A percentile compares a stretch with the other conserved stretches of the same genome.
These are phyloP conservation scores for Cymbomonas tetramitiformis DNA, from an alignment of 139 green algal genomes.

Conservation along the genomic window DNA sequence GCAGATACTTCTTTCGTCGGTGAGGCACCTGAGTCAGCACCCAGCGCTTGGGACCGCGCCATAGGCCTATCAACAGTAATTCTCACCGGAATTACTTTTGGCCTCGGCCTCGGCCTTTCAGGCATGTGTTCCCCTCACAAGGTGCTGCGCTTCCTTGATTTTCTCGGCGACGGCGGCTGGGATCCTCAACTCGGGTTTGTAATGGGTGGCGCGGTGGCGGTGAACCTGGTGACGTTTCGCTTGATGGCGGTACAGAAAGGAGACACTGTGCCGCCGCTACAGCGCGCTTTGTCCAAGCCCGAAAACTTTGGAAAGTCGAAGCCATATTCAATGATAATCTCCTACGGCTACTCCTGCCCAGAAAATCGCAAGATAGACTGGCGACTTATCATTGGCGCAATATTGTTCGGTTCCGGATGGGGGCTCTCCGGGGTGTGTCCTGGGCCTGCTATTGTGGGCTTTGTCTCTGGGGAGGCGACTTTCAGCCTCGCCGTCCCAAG, in stretches of 20 bases:
- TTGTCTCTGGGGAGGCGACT: no score
- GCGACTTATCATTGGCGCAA: slow-evolving; percentile 42
- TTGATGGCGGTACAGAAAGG: slow-evolving; percentile 16
- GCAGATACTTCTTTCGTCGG: no score
- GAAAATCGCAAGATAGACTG: slow-evolving; percentile 29
- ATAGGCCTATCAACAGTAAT: neutral
- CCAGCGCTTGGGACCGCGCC: no score
- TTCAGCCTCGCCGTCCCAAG: no score
- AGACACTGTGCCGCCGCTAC: neutral
- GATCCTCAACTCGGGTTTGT: slow-evolving; percentile 52
- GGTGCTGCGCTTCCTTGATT: slow-evolving; percentile 27
- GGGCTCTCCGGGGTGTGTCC: slow-evolving; percentile 57
- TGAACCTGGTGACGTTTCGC: slow-evolving; percentile 32
- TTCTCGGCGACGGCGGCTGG: neutral
- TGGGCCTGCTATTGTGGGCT: slow-evolving; percentile 42
- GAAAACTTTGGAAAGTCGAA: no score
- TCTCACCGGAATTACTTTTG: slow-evolving; percentile 44
- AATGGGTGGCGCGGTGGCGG: slow-evolving; percentile 54
- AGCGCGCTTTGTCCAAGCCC: slow-evolving; percentile 6
- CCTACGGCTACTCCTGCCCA: neutral
- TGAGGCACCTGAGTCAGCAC: no score
- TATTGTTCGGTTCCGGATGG: slow-evolving; percentile 64
- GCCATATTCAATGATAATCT: no score
- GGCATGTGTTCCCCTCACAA: slow-evolving; percentile 59
- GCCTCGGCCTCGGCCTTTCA: slow-evolving; percentile 38